phyloP scores from a whole-genome alignment of 2,329 filamentous ascomycete genomes.

The Monosporascus sp. region DNA sequence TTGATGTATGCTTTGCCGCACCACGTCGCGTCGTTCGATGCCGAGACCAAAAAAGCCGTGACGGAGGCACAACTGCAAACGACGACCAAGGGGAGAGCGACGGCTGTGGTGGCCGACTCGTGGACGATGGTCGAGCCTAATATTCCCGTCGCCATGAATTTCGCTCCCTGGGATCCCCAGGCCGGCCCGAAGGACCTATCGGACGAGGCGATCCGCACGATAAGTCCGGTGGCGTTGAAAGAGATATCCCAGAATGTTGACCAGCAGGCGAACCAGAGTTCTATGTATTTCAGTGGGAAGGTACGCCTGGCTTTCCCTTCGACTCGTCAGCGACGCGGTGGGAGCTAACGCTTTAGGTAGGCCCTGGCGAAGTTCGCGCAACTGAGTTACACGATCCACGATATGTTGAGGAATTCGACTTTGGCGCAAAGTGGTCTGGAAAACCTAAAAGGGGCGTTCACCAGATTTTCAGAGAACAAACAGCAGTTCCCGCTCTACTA shows the following conservation, averaged over 20 bases:
- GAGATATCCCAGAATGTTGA: conserved; percentile 75
- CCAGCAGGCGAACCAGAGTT: conserved; percentile 69
- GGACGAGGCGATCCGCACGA: conserved; percentile 49
- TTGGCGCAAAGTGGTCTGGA: conserved; percentile 53
- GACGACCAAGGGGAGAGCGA: conserved; percentile 78
- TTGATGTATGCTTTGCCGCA: conserved; percentile 88
- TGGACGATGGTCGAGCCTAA: conserved; percentile 74
- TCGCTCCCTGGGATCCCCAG: conserved; percentile 68
- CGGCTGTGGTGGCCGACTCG: conserved; percentile 62
- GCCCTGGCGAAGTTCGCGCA: conserved; percentile 71
- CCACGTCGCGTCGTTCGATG: conserved; percentile 71
- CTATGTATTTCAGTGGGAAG: conserved; percentile 93
- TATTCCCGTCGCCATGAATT: conserved; percentile 70
- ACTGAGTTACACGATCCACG: conserved; percentile 59
- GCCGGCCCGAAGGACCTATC: conserved; percentile 46
- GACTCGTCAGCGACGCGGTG: conserved; percentile 19
- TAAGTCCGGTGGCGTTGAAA: conserved; percentile 57
- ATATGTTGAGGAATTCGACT: conserved; percentile 54
- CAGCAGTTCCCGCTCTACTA: conserved; percentile 64
- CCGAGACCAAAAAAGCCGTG: conserved; percentile 42
- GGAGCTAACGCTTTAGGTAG: conserved; percentile 28
- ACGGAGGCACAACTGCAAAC: conserved; percentile 63
- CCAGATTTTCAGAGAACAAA: conserved; percentile 59
- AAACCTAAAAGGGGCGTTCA: conserved; percentile 62
- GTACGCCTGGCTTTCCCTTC: conserved; percentile 30